Conservation (phyloP, 2,329 filamentous ascomycete genomes). For the Microdochium paspali region DNA sequence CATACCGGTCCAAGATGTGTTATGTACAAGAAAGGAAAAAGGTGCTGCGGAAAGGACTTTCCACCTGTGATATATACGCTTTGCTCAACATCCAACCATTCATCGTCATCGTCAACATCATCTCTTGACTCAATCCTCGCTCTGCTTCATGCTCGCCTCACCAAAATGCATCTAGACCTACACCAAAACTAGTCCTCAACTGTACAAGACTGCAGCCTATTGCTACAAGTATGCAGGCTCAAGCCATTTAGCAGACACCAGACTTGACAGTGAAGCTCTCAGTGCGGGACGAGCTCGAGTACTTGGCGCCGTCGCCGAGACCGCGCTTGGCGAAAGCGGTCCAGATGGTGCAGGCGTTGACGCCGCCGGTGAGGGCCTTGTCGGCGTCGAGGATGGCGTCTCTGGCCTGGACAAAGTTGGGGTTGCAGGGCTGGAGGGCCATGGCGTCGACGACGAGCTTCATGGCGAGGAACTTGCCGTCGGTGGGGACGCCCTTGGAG, state of each 20-base stretch:
- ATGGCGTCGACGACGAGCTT: constrained; percentile 38
- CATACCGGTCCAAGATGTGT: too few relatives aligned
- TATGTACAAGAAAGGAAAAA: too few relatives aligned
- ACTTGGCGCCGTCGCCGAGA: constrained; percentile 25
- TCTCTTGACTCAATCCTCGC: too few relatives aligned
- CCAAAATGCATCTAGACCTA: too few relatives aligned
- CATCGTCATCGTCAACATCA: too few relatives aligned
- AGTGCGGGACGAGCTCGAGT: constrained; percentile 11
- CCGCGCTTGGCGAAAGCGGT: constrained; percentile 40
- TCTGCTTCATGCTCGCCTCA: too few relatives aligned
- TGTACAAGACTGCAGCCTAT: too few relatives aligned
- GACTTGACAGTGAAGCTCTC: constrained; percentile 18
- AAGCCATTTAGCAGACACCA: constrained; percentile 16
- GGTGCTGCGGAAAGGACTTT: too few relatives aligned
- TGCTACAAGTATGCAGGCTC: too few relatives aligned
- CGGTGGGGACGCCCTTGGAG: constrained; percentile 30
- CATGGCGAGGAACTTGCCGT: constrained; percentile 36
- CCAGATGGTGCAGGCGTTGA: constrained; percentile 38
- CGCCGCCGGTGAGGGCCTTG: constrained; percentile 32
- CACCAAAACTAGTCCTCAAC: too few relatives aligned
- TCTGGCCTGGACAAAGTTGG: constrained; percentile 35
- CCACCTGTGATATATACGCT: too few relatives aligned
- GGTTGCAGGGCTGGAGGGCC: constrained; percentile 41
- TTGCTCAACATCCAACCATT: too few relatives aligned
- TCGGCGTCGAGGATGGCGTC: constrained; percentile 42